These are phyloP conservation scores for Allium cepa DNA, from an alignment of 106 monocot genomes.

Conservation along the genomic window DNA sequence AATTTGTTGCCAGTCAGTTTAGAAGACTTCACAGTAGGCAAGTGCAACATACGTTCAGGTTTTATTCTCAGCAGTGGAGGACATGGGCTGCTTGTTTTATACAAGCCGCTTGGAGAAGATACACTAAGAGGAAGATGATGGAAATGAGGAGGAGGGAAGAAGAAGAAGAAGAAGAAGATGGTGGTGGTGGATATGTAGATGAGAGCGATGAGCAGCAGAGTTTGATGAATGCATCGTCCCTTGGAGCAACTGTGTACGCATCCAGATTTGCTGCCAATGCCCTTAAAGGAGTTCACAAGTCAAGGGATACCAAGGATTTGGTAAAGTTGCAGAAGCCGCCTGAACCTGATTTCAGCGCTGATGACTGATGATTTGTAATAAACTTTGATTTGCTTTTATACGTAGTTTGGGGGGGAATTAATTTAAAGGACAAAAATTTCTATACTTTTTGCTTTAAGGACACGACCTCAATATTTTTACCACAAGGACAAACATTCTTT, in stretches of 20 bases:
- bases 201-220: neutral
- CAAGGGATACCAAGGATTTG: conserved; percentile 22
- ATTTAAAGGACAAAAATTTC: too few relatives aligned
- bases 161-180: conserved; percentile 12
- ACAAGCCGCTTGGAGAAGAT: conserved; percentile 76
- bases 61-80: conserved; percentile 82
- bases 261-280: conserved; percentile 70
- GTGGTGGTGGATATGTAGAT: neutral
- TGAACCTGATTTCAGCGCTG: conserved; percentile 35
- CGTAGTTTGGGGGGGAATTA: too few relatives aligned
- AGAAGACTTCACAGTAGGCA: conserved; percentile 61
- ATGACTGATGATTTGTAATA: conserved; percentile 8
- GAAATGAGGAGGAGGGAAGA: conserved; percentile 31
- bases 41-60: conserved; percentile 74
- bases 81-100: conserved; percentile 78
- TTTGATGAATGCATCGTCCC: conserved; percentile 15
- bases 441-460: too few relatives aligned
- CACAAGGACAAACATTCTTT: too few relatives aligned
- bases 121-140: conserved; percentile 49
- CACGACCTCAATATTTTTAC: too few relatives aligned
- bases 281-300: conserved; percentile 34
- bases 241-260: conserved; percentile 45
- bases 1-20: conserved; percentile 69
- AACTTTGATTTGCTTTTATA: too few relatives aligned
- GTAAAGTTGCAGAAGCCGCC: conserved; percentile 34